Evolutionary conservation across 2,329 filamentous ascomycete genomes (phyloP), one percentile per base, ranked within the genome.

Genomic region (Zymoseptoria crescenta): DNA sequence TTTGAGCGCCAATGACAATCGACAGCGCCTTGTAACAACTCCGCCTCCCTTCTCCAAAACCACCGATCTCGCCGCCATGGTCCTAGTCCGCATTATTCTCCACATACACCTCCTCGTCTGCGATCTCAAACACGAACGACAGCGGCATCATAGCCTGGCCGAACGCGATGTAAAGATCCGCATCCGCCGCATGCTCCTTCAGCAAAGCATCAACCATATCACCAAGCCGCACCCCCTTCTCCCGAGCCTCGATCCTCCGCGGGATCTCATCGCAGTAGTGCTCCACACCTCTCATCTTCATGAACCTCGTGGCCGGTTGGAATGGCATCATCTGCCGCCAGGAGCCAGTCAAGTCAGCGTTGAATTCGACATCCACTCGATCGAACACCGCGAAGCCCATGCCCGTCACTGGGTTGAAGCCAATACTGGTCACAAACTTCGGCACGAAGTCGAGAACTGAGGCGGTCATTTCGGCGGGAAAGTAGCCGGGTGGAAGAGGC

Each of bases 141-240:
- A 45, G n/a, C 35, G 35, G 35, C 35, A 45, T 45, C 35, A 45
- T 45, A 6, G 13, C 35, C 35, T 45, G 35, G n/a, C 35, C 35
- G n/a, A 16, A 16, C 35, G 35, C 35, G n/a, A 45, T 45, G n/a
- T 45, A 45, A 54, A 99, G 77, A 74, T 97, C 92, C 66, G 91
- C 81, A 74, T 99, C 96, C 56, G 87, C 80, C 60, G 87, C 86
- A 62, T 96, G 77, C 68, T 96, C 91, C 72, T 87, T 88, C 45
- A 83, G 78, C 73, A 94, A 90, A 9, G 79, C 78, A 62, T 92
- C 87, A 54, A 80, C 84, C 80, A 96, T 86, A n/a, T 45, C 35
- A n/a, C 35, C 35, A 45, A 45, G 35, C 16, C 35, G 35, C 35
- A 45, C 35, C 13, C 35, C 35, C 35, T 45, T 6, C 35, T 45